phyloP scores from a whole-genome alignment of 345 rosid genomes.

The Eutrema japonicum region DNA sequence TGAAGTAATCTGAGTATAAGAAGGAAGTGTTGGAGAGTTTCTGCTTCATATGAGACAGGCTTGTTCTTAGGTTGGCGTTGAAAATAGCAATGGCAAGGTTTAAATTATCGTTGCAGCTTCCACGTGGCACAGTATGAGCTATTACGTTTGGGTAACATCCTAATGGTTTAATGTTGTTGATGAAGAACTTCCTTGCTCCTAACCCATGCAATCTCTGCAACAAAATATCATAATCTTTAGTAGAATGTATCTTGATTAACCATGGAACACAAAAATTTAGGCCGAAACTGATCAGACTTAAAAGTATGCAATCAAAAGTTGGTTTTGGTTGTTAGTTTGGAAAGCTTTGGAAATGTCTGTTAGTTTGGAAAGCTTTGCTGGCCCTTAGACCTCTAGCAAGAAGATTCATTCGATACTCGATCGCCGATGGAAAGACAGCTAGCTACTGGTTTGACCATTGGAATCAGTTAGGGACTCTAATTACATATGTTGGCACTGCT shows the following conservation, averaged over 20 bases:
- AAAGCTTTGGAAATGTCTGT: too few species aligned
- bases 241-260: slow-evolving; percentile 8
- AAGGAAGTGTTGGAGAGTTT: slow-evolving; percentile 15
- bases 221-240: background rate
- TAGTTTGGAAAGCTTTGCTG: too few species aligned
- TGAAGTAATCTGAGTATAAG: slow-evolving; percentile 40
- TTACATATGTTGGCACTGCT: too few species aligned
- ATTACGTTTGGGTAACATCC: slow-evolving; percentile 43
- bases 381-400: too few species aligned
- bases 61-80: slow-evolving; percentile 27
- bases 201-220: slow-evolving; percentile 35
- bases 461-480: too few species aligned
- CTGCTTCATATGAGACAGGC: background rate
- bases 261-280: background rate
- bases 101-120: slow-evolving; percentile 20
- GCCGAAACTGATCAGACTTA: background rate
- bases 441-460: too few species aligned
- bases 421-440: too few species aligned
- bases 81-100: slow-evolving; percentile 19
- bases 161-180: slow-evolving; percentile 42
- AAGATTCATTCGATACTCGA: too few species aligned
- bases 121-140: slow-evolving; percentile 13
- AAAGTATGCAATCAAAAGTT: background rate
- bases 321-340: too few species aligned
- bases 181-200: slow-evolving; percentile 44